Evolutionary conservation across 108 stramenopile species (phyloP).

Genomic region (Seminavis robusta): DNA sequence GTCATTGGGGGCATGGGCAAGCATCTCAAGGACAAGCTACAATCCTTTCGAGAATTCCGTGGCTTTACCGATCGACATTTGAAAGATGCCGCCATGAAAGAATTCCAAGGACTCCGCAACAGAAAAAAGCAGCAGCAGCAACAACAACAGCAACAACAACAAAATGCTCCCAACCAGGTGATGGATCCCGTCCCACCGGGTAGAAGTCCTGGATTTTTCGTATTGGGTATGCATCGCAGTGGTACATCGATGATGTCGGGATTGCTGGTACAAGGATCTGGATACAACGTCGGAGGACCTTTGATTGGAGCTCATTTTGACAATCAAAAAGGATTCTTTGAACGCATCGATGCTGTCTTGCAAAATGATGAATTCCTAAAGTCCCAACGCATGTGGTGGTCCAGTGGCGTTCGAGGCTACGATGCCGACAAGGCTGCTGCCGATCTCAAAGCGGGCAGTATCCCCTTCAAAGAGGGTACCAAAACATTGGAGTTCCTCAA

Average conservation of each 20-base stretch:
- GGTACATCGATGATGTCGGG: conserved; percentile 82
- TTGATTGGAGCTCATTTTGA: conserved; percentile 59
- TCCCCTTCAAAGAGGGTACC: conserved; percentile 59
- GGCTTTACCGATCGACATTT: conserved; percentile 36
- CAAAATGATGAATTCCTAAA: conserved; percentile 88
- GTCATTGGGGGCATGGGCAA: neutral
- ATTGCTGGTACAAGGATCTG: conserved; percentile 59
- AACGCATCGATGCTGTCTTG: conserved; percentile 74
- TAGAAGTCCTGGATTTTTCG: conserved; percentile 55
- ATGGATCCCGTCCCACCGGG: neutral
- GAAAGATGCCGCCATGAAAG: conserved; percentile 26
- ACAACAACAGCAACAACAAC: neutral
- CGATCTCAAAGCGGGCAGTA: conserved; percentile 41
- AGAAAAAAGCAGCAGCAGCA: conserved; percentile 8
- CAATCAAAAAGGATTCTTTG: conserved; percentile 91
- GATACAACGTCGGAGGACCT: conserved; percentile 72
- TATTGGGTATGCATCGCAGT: conserved; percentile 88
- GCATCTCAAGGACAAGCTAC: conserved; percentile 21
- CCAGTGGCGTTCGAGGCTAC: conserved; percentile 57
- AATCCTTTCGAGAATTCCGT: conserved; percentile 21
- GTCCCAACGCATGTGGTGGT: conserved; percentile 70
- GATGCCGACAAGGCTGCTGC: conserved; percentile 55
- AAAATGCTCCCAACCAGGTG: neutral
- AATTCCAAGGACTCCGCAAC: conserved; percentile 26
- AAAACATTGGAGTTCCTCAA: conserved; percentile 60